A percentile compares a stretch with the other conserved stretches of the same genome.
phyloP scores from a whole-genome alignment of 129 eudicot species.

The Oenanthe sinensis region DNA sequence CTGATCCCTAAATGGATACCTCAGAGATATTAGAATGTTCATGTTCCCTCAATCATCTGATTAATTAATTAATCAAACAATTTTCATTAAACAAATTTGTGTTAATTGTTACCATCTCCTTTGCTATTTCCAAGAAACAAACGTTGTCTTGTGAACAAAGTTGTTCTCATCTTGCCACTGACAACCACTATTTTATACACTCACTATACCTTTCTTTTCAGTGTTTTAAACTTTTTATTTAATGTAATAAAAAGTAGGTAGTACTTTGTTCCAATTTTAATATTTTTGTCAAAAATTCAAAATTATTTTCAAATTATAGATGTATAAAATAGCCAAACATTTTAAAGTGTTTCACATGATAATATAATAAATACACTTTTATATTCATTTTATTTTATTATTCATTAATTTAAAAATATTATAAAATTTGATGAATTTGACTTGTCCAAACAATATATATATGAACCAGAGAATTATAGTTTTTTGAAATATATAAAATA shows the following conservation, averaged over 20 bases:
- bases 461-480: too few species aligned
- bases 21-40: conserved; percentile 41
- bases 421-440: too few species aligned
- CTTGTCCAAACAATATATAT: too few species aligned
- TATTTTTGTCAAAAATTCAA: not conserved
- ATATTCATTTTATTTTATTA: too few species aligned
- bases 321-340: too few species aligned
- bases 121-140: not conserved
- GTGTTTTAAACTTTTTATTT: too few species aligned
- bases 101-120: not conserved
- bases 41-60: not conserved
- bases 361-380: too few species aligned
- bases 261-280: not conserved
- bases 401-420: too few species aligned
- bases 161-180: not conserved
- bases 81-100: not conserved
- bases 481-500: too few species aligned
- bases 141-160: not conserved
- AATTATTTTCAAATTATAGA: too few species aligned
- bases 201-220: not conserved
- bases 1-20: conserved; percentile 57
- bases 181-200: not conserved
- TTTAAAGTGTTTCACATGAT: too few species aligned
- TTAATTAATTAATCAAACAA: not conserved
- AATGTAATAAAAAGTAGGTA: too few species aligned